These are phyloP conservation scores for Jatropha curcas DNA, from an alignment of 345 rosid species.

Conservation along the genomic window DNA sequence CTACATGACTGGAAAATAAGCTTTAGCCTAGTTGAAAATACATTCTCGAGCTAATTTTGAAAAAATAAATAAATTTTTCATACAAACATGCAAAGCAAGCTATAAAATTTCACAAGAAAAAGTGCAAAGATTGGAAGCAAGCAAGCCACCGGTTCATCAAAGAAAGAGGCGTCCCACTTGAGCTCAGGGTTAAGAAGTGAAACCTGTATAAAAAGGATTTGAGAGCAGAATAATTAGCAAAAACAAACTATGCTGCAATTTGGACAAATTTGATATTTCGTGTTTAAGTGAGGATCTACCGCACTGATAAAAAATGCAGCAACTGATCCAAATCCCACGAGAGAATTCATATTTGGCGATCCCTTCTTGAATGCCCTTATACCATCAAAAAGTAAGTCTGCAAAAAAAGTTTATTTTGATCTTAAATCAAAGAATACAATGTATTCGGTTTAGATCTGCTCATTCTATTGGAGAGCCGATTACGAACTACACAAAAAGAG, in stretches of 20 bases:
- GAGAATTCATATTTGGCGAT: constrained; percentile 96
- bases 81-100: constrained; percentile 8
- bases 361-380: constrained; percentile 74
- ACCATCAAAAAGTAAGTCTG: constrained; percentile 85
- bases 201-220: constrained; percentile 42
- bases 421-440: constrained; percentile 15
- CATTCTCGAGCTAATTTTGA: neutral
- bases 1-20: neutral
- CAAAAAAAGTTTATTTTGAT: constrained; percentile 21
- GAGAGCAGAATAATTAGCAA: constrained; percentile 9
- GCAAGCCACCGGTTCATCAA: constrained; percentile 94
- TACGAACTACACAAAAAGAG: neutral
- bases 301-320: constrained; percentile 82
- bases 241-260: neutral
- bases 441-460: constrained; percentile 9
- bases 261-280: constrained; percentile 12
- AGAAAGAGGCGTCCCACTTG: constrained; percentile 90
- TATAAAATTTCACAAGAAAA: constrained; percentile 11
- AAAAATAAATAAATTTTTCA: neutral
- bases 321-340: constrained; percentile 84
- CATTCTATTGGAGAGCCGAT: neutral
- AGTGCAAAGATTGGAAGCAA: constrained; percentile 32
- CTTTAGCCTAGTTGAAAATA: neutral
- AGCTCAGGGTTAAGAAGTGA: constrained; percentile 86
- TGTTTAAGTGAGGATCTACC: constrained; percentile 41